phyloP scores from a whole-genome alignment of 768 basidiomycete genomes.

The Trametes maxima region DNA sequence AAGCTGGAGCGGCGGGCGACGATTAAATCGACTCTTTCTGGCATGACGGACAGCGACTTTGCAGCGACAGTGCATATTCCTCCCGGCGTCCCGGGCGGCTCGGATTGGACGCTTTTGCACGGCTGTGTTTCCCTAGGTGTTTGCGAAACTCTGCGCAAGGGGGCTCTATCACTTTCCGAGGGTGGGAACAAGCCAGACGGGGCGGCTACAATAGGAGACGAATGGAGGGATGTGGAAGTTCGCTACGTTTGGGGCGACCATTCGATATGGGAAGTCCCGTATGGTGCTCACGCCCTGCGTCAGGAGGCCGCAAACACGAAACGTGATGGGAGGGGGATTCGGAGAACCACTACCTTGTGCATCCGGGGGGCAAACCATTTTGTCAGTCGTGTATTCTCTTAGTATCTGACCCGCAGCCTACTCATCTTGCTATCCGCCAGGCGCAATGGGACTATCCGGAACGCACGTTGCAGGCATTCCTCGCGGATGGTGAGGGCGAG shows the following conservation, averaged over 20 bases:
- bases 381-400: background rate
- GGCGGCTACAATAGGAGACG: background rate
- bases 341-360: background rate
- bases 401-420: background rate
- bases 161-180: slow-evolving; percentile 2
- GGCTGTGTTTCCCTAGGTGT: background rate
- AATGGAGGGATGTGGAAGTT: slow-evolving; percentile 9
- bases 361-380: slow-evolving; percentile 9
- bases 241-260: slow-evolving; percentile 9
- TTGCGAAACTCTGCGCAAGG: background rate
- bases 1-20: background rate
- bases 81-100: slow-evolving; percentile 3
- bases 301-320: background rate
- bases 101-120: slow-evolving; percentile 3
- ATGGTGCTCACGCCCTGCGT: background rate
- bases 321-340: background rate
- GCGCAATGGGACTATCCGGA: slow-evolving; percentile 8
- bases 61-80: background rate
- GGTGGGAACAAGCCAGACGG: background rate
- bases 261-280: slow-evolving; percentile 10
- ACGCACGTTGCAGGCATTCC: background rate
- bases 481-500: background rate
- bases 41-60: background rate
- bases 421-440: background rate
- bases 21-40: background rate